Evolutionary conservation across 78 protist species (phyloP).

Genomic region (Dictyostelium capitatum): DNA sequence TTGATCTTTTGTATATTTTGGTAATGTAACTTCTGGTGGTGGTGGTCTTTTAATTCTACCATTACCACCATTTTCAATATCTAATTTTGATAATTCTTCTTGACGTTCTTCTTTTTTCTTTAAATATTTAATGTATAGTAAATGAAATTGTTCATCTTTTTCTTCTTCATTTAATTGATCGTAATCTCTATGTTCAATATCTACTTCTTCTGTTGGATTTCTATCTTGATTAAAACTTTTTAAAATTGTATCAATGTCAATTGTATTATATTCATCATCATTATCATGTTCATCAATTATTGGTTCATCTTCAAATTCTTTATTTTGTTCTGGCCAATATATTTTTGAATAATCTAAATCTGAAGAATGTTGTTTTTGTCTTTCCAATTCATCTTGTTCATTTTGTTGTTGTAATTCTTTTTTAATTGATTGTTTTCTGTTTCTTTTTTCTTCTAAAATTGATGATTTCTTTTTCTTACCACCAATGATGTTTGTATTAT

Average conservation of each 20-base stretch:
- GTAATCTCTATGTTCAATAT: neutral
- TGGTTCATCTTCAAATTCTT: neutral
- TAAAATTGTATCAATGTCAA: neutral
- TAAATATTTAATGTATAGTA: conserved; percentile 37
- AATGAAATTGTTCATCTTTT: neutral
- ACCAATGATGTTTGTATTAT: neutral
- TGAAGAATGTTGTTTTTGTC: neutral
- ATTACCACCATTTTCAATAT: neutral
- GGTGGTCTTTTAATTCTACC: conserved; percentile 26
- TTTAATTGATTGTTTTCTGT: neutral
- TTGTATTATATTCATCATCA: neutral
- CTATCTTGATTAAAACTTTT: neutral
- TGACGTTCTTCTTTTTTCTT: conserved; percentile 14
- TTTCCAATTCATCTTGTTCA: neutral
- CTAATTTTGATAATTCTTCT: neutral
- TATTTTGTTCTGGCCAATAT: conserved; percentile 14
- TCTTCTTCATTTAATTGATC: neutral
- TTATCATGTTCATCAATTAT: neutral
- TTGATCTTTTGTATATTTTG: conserved; percentile 44
- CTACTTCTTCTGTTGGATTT: neutral
- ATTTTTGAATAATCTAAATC: neutral
- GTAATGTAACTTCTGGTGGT: conserved; percentile 46
- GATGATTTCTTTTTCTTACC: neutral
- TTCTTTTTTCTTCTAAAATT: conserved; percentile 12
- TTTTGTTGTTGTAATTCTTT: conserved; percentile 22